These are phyloP conservation scores for Aspergillus funiculosus DNA, from an alignment of 495 filamentous ascomycete species.

Conservation along the genomic window DNA sequence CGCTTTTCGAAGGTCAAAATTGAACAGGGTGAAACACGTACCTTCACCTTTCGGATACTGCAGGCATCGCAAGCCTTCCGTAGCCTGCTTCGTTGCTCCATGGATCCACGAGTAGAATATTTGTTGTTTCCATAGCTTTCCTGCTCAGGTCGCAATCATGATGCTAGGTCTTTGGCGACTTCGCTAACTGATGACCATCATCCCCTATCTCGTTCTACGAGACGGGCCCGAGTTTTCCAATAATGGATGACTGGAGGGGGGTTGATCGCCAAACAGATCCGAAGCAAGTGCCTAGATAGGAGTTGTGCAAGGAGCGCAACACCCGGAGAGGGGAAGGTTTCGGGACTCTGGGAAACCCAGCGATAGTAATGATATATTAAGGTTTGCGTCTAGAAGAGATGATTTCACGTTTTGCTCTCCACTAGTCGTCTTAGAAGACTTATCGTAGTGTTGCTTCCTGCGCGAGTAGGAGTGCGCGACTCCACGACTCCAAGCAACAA, in stretches of 20 bases:
- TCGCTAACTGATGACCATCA: constrained; percentile 6
- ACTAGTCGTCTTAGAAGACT: background rate
- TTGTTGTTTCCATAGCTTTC: constrained; percentile 22
- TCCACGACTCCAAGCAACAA: no score
- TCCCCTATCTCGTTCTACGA: constrained; percentile 8
- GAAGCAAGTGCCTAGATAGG: no score
- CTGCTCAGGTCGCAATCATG: constrained; percentile 13
- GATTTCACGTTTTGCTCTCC: background rate
- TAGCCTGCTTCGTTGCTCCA: constrained; percentile 49
- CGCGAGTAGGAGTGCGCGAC: no score
- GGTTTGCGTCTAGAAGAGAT: constrained; percentile 7
- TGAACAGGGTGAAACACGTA: constrained; percentile 25
- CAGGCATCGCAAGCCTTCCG: constrained; percentile 82
- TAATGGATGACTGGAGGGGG: background rate
- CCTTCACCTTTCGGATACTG: constrained; percentile 81
- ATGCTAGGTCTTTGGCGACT: constrained; percentile 7
- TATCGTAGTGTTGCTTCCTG: no score
- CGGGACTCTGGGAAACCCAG: background rate
- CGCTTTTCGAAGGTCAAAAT: background rate
- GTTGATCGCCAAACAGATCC: no score
- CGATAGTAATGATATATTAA: background rate
- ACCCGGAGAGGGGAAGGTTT: background rate
- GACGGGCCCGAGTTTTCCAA: background rate
- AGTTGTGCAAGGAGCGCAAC: background rate
- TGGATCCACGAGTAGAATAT: constrained; percentile 21